Conservation (phyloP, 192 early-diverging fungal species). For the Coemansia sp. region DNA sequence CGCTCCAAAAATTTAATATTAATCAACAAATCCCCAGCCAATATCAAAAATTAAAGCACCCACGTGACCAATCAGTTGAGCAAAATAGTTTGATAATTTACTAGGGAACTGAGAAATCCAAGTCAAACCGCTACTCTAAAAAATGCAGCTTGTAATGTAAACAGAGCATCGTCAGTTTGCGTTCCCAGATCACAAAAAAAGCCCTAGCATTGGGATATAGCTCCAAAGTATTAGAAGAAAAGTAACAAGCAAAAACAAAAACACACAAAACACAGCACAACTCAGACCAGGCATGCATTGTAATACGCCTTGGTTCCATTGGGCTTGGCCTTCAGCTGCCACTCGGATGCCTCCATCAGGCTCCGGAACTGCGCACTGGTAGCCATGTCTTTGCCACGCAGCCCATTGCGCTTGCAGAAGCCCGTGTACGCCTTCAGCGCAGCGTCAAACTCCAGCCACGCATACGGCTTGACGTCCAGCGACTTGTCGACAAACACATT, state of each 20-base stretch:
- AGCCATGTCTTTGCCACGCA: slow-evolving; percentile 41
- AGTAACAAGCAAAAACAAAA: too few species aligned
- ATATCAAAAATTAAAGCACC: neutral
- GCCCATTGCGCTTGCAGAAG: slow-evolving; percentile 52
- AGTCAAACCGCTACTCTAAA: neutral
- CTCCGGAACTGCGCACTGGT: slow-evolving; percentile 45
- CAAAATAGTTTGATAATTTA: neutral
- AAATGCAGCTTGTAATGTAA: neutral
- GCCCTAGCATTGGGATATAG: too few species aligned
- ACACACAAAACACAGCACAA: neutral
- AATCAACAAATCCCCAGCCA: neutral
- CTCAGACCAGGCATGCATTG: slow-evolving; percentile 43
- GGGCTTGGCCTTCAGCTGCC: slow-evolving; percentile 51
- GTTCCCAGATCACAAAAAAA: neutral
- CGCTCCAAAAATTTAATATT: neutral
- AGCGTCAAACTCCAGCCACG: slow-evolving; percentile 38
- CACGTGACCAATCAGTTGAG: neutral
- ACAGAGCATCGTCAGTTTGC: neutral
- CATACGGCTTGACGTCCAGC: slow-evolving; percentile 54
- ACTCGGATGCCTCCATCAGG: slow-evolving; percentile 49
- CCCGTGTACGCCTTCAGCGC: slow-evolving; percentile 43
- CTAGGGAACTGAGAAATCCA: too few species aligned
- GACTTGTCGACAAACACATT: slow-evolving; percentile 51
- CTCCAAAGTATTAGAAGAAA: too few species aligned
- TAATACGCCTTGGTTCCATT: slow-evolving; percentile 45